Evolutionary conservation across 2,329 filamentous ascomycete genomes (phyloP).

Genomic region (Calonectria hongkongensis): DNA sequence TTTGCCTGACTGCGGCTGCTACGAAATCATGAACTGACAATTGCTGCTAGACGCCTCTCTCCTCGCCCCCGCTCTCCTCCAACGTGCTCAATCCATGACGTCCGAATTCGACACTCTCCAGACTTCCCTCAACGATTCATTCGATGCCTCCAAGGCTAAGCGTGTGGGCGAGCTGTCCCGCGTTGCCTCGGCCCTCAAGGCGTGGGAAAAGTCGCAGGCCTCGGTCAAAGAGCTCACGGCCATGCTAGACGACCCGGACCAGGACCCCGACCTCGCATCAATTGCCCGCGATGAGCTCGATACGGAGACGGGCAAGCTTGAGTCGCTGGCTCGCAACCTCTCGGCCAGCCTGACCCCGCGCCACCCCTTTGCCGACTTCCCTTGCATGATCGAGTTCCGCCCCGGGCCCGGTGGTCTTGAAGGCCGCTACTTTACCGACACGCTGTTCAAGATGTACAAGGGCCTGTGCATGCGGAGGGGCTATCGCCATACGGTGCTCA

Average conservation of each 20-base stretch:
- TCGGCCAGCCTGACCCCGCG: slow-evolving; percentile 87
- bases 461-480: slow-evolving; percentile 82
- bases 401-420: slow-evolving; percentile 95
- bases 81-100: slow-evolving; percentile 75
- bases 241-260: slow-evolving; percentile 67
- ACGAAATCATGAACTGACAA: slow-evolving; percentile 30
- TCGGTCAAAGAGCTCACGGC: slow-evolving; percentile 72
- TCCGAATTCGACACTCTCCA: slow-evolving; percentile 75
- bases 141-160: slow-evolving; percentile 75
- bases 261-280: slow-evolving; percentile 82
- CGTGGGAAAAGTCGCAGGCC: slow-evolving; percentile 74
- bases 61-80: slow-evolving; percentile 74
- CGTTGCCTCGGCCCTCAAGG: slow-evolving; percentile 74
- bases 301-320: slow-evolving; percentile 77
- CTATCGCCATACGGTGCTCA: slow-evolving; percentile 81
- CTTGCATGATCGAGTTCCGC: slow-evolving; percentile 92
- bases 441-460: slow-evolving; percentile 93
- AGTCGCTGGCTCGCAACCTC: slow-evolving; percentile 78
- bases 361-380: slow-evolving; percentile 92
- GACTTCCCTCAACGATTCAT: slow-evolving; percentile 69
- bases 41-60: slow-evolving; percentile 46
- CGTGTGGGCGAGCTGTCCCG: slow-evolving; percentile 77
- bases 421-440: slow-evolving; percentile 91
- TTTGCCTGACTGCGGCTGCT: background rate
- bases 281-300: slow-evolving; percentile 88